Evolutionary conservation across 2,329 filamentous ascomycete genomes (phyloP).

Genomic region (Huntiella omanensis): DNA sequence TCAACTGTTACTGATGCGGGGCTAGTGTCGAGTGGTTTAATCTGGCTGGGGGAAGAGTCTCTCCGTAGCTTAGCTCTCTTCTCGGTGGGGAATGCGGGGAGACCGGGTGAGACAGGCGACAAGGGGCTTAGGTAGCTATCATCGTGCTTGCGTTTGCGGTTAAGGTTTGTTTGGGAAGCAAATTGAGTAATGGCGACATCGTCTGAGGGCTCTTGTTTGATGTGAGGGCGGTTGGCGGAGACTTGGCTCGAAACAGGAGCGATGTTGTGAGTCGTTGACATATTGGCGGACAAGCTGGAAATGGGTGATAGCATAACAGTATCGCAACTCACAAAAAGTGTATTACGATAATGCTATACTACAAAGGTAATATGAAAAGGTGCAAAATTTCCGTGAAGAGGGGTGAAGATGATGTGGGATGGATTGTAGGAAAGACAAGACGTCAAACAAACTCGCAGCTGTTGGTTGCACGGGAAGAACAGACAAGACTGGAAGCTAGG

Average conservation of each 20-base stretch:
- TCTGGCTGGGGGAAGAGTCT: background rate
- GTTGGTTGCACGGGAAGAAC: background rate
- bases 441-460: background rate
- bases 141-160: constrained; percentile 10
- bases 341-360: background rate
- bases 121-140: constrained; percentile 7
- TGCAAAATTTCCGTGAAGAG: background rate
- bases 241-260: too few relatives aligned
- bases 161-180: background rate
- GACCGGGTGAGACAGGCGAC: constrained; percentile 8
- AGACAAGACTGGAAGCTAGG: background rate
- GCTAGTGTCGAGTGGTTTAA: too few relatives aligned
- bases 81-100: constrained; percentile 5
- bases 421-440: background rate
- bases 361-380: background rate
- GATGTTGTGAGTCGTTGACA: too few relatives aligned
- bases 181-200: constrained; percentile 4
- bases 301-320: too few relatives aligned
- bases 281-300: too few relatives aligned
- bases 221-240: background rate
- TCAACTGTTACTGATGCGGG: background rate
- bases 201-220: constrained; percentile 9
- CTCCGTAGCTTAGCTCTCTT: constrained; percentile 7
- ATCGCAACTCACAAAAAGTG: background rate
- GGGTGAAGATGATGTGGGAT: too few relatives aligned